Evolutionary conservation across 306 rosid genomes (phyloP), one percentile per base, ranked within the genome.

Genomic region (Albizia julibrissin): DNA sequence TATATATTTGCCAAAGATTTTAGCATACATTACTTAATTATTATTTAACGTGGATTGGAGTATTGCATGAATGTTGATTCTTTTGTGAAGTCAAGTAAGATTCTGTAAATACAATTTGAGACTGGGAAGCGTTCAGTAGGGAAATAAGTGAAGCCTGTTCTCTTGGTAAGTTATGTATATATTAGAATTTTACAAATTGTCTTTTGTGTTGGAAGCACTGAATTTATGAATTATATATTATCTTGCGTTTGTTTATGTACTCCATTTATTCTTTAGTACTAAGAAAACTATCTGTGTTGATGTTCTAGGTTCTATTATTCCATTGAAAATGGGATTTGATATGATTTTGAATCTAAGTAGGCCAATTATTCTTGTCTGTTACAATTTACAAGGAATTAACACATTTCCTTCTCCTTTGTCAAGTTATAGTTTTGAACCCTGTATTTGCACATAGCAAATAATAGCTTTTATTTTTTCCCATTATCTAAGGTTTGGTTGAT

Each of bases 111-210:
- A 81, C 92, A 90, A 82, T 76, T 87, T 84, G 88, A 90, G 88
- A 85, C 82, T 86, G 91, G 79, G 94, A 94, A 85, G 93, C 88
- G 74, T 84, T 85, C 34, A 56, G 87, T 92, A 90, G 93, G 91
- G 89, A 84, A 76, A 81, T 84, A 86, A 81, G 85, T 88, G 86
- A 87, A 88, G 92, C 90, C 79, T 72, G 81, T 84, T 86, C 78
- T 84, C 90, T 89, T 88, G 97, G 97, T 91, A 92, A 93, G 98
- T 85, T 90, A 50, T 78, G 76, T 80, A 77, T 75, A 62, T 39
- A 46, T 62, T 87, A 73, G 21, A 54, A n/a, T 67, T 67, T 52
- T 37, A 50, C 47, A 3, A 44, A 61, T 40, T 58, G 31, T 62
- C 49, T 75, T 81, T 43, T 79, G 66, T 54, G 64, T 68, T 81